Conservation (phyloP, 257 asterid genomes). For the Scutellaria barbata region DNA sequence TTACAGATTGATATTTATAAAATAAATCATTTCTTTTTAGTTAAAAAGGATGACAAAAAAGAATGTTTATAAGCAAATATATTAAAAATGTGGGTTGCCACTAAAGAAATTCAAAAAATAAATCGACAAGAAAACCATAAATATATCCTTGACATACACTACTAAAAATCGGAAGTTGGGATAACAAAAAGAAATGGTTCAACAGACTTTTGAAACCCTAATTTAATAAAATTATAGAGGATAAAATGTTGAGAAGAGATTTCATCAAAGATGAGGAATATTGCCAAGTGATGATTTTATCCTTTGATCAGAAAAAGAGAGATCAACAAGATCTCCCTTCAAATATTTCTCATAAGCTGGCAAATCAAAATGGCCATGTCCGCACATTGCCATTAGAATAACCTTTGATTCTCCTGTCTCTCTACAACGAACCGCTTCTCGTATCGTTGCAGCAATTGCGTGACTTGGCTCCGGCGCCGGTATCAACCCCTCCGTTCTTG, state of each 20-base stretch:
- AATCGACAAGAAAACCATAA: too few relatives aligned
- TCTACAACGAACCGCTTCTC: conserved; percentile 83
- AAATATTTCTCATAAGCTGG: conserved; percentile 85
- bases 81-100: too few relatives aligned
- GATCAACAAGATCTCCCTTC: conserved; percentile 74
- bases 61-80: too few relatives aligned
- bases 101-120: too few relatives aligned
- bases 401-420: conserved; percentile 91
- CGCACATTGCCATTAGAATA: conserved; percentile 94
- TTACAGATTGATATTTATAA: too few relatives aligned
- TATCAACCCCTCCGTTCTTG: conserved; percentile 85
- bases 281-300: conserved; percentile 61
- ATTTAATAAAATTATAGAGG: too few relatives aligned
- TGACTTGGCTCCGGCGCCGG: conserved; percentile 97
- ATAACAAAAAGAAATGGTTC: too few relatives aligned
- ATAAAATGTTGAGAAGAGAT: not conserved
- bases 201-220: too few relatives aligned
- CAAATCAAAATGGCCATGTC: conserved; percentile 95
- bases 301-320: conserved; percentile 65
- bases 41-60: too few relatives aligned
- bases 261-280: conserved; percentile 51
- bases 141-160: too few relatives aligned
- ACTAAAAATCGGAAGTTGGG: too few relatives aligned
- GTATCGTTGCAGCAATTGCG: conserved; percentile 87
- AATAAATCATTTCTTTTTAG: too few relatives aligned